A percentile compares a stretch with the other conserved stretches of the same genome.
These are phyloP conservation scores for Fraxinus paxiana DNA, from an alignment of 305 asterid species.

Conservation along the genomic window DNA sequence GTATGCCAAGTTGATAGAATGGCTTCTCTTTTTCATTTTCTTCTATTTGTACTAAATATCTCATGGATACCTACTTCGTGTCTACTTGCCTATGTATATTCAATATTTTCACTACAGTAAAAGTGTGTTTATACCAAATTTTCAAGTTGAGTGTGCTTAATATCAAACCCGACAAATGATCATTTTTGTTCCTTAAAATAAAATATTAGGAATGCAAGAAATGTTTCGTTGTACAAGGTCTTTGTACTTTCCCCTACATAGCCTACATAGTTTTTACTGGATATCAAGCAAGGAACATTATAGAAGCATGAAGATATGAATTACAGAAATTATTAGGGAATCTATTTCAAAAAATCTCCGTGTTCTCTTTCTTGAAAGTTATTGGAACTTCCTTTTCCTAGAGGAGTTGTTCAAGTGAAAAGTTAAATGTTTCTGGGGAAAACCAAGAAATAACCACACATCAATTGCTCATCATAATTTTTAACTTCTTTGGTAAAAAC, in stretches of 20 bases:
- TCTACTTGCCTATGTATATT: neutral
- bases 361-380: neutral
- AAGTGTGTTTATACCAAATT: neutral
- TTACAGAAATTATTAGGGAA: neutral
- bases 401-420: neutral
- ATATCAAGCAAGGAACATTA: neutral
- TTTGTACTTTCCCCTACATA: neutral
- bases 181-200: neutral
- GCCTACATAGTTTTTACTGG: neutral
- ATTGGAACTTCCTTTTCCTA: neutral
- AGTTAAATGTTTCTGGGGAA: neutral
- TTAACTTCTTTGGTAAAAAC: neutral
- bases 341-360: neutral
- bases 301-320: neutral
- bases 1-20: conserved; percentile 27
- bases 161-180: neutral
- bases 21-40: neutral
- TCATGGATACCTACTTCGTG: neutral
- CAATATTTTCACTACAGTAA: neutral
- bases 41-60: neutral
- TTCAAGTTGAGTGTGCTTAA: neutral
- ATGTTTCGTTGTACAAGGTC: neutral
- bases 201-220: neutral
- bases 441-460: neutral
- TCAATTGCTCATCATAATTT: neutral